Evolutionary conservation across 2,329 filamentous ascomycete species (phyloP).

Genomic region (Colletotrichum chlorophyti): DNA sequence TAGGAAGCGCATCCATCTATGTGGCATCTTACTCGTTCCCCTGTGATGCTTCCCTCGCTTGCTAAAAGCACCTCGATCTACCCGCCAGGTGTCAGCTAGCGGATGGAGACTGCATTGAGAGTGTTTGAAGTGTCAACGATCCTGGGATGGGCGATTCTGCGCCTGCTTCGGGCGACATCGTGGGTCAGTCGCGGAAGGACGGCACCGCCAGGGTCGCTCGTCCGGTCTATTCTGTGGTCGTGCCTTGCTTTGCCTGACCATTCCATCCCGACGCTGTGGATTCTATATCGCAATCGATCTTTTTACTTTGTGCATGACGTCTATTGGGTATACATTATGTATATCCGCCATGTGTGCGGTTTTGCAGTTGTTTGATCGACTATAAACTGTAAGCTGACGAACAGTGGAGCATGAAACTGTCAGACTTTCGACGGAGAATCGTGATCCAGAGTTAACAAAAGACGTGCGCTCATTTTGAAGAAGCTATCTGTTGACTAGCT

Average conservation of each 20-base stretch:
- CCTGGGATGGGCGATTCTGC: slow-evolving; percentile 4
- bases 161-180: slow-evolving; percentile 24
- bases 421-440: too few species aligned
- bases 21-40: not conserved
- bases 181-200: slow-evolving; percentile 20
- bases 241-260: too few species aligned
- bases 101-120: not conserved
- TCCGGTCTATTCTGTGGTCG: slow-evolving; percentile 3
- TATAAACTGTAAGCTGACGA: too few species aligned
- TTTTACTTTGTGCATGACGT: too few species aligned
- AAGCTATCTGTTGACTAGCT: too few species aligned
- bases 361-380: too few species aligned
- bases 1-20: not conserved
- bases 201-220: slow-evolving; percentile 21
- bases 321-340: not conserved
- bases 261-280: slow-evolving; percentile 4
- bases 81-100: slow-evolving; percentile 27
- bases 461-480: too few species aligned
- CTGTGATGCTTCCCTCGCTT: too few species aligned
- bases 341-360: not conserved
- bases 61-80: too few species aligned
- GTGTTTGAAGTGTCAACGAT: slow-evolving; percentile 7
- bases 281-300: too few species aligned
- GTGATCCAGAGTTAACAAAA: too few species aligned
- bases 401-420: too few species aligned